phyloP scores from a whole-genome alignment of 106 monocot species.

The Allium fistulosum region DNA sequence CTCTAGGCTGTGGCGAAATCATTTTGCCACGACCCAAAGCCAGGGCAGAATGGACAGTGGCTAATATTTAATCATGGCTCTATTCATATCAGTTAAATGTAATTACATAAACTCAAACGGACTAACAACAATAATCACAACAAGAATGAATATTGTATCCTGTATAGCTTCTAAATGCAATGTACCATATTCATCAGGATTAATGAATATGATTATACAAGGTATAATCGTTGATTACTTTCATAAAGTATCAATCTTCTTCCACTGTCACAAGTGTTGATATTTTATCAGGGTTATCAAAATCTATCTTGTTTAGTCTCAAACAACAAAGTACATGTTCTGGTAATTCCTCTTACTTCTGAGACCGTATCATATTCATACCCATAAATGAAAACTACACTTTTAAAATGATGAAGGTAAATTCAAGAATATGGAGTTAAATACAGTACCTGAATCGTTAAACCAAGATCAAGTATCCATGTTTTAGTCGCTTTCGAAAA shows the following conservation, averaged over 20 bases:
- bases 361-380: constrained; percentile 21
- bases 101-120: no score
- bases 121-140: no score
- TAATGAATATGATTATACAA: no score
- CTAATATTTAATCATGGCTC: no score
- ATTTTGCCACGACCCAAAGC: no score
- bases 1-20: no score
- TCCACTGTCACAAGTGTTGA: constrained; percentile 22
- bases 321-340: constrained; percentile 42
- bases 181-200: no score
- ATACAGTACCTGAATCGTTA: constrained; percentile 60
- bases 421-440: background rate
- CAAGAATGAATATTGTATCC: no score
- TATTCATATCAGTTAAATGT: no score
- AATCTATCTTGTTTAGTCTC: constrained; percentile 44
- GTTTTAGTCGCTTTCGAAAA: constrained; percentile 59
- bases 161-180: no score
- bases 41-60: no score
- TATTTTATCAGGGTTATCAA: constrained; percentile 33
- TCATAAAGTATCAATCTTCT: constrained; percentile 12
- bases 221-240: no score
- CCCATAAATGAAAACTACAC: background rate
- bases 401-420: background rate
- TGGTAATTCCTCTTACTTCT: constrained; percentile 46
- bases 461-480: constrained; percentile 68